A percentile compares a stretch with the other conserved stretches of the same genome.
Evolutionary conservation across 169 alveolate species (phyloP).

Genomic region (Eimeria maxima): DNA sequence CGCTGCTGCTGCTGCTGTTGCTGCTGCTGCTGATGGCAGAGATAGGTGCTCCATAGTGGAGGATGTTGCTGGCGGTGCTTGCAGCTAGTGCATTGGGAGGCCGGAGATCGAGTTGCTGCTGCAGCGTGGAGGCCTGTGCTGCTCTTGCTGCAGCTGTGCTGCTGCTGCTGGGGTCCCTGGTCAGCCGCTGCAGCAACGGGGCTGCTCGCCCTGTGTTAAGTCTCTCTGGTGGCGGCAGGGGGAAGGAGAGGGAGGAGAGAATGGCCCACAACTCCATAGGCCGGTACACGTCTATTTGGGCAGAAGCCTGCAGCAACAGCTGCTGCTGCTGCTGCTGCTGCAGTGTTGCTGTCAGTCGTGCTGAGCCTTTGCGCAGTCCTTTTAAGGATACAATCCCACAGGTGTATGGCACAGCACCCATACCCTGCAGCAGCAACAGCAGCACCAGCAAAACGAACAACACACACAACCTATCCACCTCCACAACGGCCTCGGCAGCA

Average conservation of each 20-base stretch:
- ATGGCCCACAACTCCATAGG: constrained; percentile 30
- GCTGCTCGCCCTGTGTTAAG: constrained; percentile 29
- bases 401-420: background rate
- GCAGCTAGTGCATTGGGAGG: background rate
- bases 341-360: constrained; percentile 20
- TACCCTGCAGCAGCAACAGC: constrained; percentile 32
- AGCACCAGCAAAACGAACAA: background rate
- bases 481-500: background rate
- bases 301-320: constrained; percentile 47
- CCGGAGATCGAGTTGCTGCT: constrained; percentile 19
- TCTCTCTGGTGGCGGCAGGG: constrained; percentile 39
- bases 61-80: background rate
- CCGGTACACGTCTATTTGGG: constrained; percentile 2
- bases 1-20: constrained; percentile 49
- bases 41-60: constrained; percentile 54
- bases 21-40: constrained; percentile 55
- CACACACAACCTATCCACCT: too few species aligned
- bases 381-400: constrained; percentile 21
- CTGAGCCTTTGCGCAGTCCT: constrained; percentile 21
- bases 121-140: background rate
- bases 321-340: constrained; percentile 40
- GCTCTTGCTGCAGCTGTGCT: constrained; percentile 16
- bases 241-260: constrained; percentile 20
- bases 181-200: constrained; percentile 73
- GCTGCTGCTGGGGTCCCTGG: constrained; percentile 60